phyloP scores from a whole-genome alignment of 2,329 filamentous ascomycete genomes.

The Xylariaceae sp. region DNA sequence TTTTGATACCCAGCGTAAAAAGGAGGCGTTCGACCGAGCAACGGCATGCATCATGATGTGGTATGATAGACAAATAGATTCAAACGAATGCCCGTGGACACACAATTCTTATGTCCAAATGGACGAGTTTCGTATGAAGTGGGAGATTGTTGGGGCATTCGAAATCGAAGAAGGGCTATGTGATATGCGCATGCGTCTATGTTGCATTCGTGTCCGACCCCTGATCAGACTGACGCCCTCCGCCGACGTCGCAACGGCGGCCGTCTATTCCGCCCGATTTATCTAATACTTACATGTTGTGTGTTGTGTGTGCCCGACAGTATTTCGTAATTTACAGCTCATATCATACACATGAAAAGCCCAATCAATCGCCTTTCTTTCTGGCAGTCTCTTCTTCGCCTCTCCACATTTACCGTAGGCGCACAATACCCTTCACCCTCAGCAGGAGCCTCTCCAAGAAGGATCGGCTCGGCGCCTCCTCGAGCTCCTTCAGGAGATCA shows the following conservation, averaged over 20 bases:
- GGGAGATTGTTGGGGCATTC: background rate
- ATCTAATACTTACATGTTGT: background rate
- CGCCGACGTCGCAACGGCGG: background rate
- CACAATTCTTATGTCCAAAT: background rate
- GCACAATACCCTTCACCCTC: slow-evolving; percentile 54
- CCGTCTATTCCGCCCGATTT: background rate
- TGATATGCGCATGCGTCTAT: background rate
- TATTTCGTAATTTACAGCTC: background rate
- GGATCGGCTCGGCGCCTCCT: slow-evolving; percentile 55
- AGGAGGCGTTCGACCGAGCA: slow-evolving; percentile 2
- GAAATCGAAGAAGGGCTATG: background rate
- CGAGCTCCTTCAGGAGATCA: slow-evolving; percentile 56
- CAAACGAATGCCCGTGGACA: background rate
- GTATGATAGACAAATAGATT: background rate
- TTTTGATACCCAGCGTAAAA: slow-evolving; percentile 24
- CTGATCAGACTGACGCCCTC: too few species aligned
- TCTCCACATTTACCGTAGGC: slow-evolving; percentile 41
- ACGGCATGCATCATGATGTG: background rate
- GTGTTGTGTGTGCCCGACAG: background rate
- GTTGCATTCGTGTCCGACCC: background rate
- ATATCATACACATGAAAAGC: slow-evolving; percentile 10
- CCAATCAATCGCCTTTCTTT: background rate
- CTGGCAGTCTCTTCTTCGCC: too few species aligned
- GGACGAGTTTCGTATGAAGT: background rate
- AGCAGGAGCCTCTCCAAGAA: slow-evolving; percentile 49